phyloP scores from a whole-genome alignment of 306 rosid genomes.

The Medicago lupulina region DNA sequence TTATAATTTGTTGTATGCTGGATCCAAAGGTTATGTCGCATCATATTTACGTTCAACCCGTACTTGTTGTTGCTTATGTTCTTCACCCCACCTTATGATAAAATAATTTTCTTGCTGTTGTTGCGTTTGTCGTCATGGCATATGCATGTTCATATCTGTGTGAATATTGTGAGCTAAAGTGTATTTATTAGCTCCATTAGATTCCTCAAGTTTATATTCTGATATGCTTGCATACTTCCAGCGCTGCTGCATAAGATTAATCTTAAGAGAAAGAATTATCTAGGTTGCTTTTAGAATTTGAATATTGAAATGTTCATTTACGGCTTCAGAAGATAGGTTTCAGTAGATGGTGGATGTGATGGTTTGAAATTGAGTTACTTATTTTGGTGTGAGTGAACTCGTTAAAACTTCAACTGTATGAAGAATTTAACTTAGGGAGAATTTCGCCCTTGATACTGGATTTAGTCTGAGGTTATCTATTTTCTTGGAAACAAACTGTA shows the following conservation, averaged over 20 bases:
- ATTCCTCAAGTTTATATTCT: neutral
- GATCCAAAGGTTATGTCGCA: neutral
- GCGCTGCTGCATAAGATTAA: no score
- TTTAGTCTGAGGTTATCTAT: no score
- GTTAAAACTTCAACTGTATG: no score
- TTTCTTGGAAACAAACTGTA: no score
- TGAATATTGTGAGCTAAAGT: constrained; percentile 4
- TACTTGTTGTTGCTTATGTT: neutral
- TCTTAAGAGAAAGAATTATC: no score
- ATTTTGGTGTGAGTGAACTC: no score
- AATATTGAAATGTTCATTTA: neutral
- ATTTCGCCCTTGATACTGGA: no score
- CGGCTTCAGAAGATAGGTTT: no score
- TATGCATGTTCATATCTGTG: neutral
- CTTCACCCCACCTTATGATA: neutral
- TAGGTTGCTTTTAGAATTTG: neutral
- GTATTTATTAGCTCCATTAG: neutral
- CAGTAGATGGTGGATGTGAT: neutral
- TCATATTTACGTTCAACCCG: neutral
- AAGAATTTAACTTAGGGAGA: no score
- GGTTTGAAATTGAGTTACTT: neutral
- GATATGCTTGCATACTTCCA: neutral
- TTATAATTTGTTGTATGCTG: no score
- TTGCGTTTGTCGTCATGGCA: neutral
- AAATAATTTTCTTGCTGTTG: neutral